phyloP scores from a whole-genome alignment of 1,284 basidiomycete genomes.

The Microbotryum silenes-acaulis region DNA sequence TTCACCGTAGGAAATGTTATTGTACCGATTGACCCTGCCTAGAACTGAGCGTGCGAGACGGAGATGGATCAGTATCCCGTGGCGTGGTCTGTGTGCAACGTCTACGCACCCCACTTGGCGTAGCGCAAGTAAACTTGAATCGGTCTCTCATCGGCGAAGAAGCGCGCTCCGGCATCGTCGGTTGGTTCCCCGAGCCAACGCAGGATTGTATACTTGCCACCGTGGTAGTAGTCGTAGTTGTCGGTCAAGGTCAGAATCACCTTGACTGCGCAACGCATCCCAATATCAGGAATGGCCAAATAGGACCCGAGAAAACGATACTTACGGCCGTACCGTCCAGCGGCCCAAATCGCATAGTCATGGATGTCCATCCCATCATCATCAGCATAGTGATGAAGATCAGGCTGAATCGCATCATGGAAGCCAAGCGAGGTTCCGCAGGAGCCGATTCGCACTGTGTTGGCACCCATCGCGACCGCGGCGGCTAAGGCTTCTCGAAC shows the following conservation, averaged over 20 bases:
- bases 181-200: background rate
- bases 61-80: too few species aligned
- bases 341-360: constrained; percentile 20
- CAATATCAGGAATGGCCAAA: too few species aligned
- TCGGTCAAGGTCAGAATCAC: constrained; percentile 17
- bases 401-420: too few species aligned
- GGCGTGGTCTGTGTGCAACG: too few species aligned
- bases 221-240: constrained; percentile 4
- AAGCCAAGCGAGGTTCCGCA: constrained; percentile 18
- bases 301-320: too few species aligned
- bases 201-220: constrained; percentile 22
- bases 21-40: constrained; percentile 21
- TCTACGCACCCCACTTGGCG: too few species aligned
- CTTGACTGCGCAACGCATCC: background rate
- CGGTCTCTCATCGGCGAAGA: constrained; percentile 11
- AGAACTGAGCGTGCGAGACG: too few species aligned
- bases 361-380: background rate
- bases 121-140: constrained; percentile 3
- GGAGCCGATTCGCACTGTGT: constrained; percentile 7
- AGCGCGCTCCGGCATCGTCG: constrained; percentile 6
- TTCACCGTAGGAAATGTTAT: constrained; percentile 14
- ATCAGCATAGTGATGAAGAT: too few species aligned
- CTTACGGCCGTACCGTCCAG: constrained; percentile 16
- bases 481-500: constrained; percentile 23
- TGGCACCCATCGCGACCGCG: constrained; percentile 28